These are phyloP conservation scores for Vitis cinerea DNA, from an alignment of 164 flowering plant species.

Conservation along the genomic window DNA sequence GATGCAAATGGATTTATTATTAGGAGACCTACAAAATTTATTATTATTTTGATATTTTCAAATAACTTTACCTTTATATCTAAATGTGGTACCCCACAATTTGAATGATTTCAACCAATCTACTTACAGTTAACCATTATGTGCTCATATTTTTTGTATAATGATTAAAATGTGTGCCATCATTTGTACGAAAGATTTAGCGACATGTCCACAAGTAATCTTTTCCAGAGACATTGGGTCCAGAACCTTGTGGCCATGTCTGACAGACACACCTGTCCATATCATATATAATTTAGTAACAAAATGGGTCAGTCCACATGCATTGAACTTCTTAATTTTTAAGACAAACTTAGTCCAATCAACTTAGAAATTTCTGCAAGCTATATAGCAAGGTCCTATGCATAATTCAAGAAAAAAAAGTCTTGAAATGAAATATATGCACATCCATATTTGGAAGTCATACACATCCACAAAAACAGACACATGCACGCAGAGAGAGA, in stretches of 20 bases:
- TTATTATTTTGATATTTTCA: too few species aligned
- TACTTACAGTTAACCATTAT: background rate
- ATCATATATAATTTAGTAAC: conserved; percentile 6
- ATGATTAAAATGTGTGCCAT: background rate
- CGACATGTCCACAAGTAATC: background rate
- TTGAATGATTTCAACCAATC: too few species aligned
- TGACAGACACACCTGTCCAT: background rate
- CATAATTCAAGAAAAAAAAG: background rate
- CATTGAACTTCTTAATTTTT: background rate
- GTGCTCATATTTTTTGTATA: background rate
- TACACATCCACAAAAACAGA: too few species aligned
- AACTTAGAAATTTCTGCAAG: background rate
- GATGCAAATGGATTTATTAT: background rate
- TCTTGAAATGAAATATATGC: too few species aligned
- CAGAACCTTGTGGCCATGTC: conserved; percentile 8
- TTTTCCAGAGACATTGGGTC: conserved; percentile 10
- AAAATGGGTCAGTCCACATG: conserved; percentile 17
- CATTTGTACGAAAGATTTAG: background rate
- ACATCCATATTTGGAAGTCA: too few species aligned
- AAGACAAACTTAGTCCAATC: background rate
- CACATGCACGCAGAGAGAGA: too few species aligned
- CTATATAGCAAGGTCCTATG: background rate
- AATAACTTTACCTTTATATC: too few species aligned
- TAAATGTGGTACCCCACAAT: too few species aligned
- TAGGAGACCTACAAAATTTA: too few species aligned